These are phyloP conservation scores for Arthrobotrys sinensis DNA, from an alignment of 2,329 filamentous ascomycete species.

Conservation along the genomic window DNA sequence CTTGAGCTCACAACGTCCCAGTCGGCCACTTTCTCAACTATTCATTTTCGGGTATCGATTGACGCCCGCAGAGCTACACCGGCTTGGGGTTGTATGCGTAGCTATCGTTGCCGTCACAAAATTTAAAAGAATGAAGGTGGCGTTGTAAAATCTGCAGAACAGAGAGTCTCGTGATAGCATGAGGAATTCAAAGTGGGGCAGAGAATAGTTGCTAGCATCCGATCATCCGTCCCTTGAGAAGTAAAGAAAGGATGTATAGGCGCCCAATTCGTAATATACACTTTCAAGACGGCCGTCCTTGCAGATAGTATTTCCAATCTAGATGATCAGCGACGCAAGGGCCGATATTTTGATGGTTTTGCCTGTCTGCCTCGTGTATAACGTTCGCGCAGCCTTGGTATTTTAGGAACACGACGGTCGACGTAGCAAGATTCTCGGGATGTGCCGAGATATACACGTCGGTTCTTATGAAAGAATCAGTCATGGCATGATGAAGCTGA, in stretches of 20 bases:
- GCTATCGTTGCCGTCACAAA: not conserved
- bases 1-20: conserved; percentile 1
- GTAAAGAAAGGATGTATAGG: conserved; percentile 13
- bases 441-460: conserved; percentile 2
- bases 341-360: not conserved
- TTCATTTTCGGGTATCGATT: not conserved
- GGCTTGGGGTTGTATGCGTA: not conserved
- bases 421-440: not conserved
- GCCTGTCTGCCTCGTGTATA: conserved; percentile 17
- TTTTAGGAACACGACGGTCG: not conserved
- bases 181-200: conserved; percentile 21
- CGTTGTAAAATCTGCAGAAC: conserved; percentile 12
- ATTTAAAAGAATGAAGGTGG: conserved; percentile 8
- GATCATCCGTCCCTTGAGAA: not conserved
- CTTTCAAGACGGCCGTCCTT: conserved; percentile 3
- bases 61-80: not conserved
- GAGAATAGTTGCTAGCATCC: not conserved
- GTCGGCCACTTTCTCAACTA: conserved; percentile 1
- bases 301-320: conserved; percentile 11
- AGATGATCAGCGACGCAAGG: conserved; percentile 12
- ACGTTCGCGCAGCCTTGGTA: conserved; percentile 20
- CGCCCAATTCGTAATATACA: conserved; percentile 9
- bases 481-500: not conserved
- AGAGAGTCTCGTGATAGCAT: conserved; percentile 19
- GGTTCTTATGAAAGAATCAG: not conserved